phyloP scores from a whole-genome alignment of 495 filamentous ascomycete genomes.

The Ramalina intermedia region DNA sequence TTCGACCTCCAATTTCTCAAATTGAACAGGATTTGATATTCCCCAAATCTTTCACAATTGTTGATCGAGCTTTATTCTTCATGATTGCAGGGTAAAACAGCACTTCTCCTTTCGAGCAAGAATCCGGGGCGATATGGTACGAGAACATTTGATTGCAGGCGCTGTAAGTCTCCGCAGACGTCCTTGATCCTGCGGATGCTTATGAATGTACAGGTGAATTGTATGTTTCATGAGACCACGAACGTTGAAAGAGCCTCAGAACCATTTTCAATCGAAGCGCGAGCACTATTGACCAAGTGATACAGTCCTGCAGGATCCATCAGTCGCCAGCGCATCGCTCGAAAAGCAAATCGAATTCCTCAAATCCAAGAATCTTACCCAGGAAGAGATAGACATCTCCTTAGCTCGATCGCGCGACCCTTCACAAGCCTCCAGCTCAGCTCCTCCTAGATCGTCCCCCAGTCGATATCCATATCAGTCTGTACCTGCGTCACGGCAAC shows the following conservation, averaged over 20 bases:
- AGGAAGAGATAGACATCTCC: slow-evolving; percentile 81
- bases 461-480: slow-evolving; percentile 30
- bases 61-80: too few species aligned
- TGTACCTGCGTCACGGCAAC: slow-evolving; percentile 34
- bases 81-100: too few species aligned
- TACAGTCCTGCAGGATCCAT: slow-evolving; percentile 84
- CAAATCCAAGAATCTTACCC: slow-evolving; percentile 91
- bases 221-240: slow-evolving; percentile 16
- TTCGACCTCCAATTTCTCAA: background rate
- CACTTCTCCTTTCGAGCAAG: background rate
- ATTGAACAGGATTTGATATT: too few species aligned
- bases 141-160: slow-evolving; percentile 74
- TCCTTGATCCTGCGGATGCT: slow-evolving; percentile 12
- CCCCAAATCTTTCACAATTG: too few species aligned
- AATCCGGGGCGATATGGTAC: slow-evolving; percentile 41
- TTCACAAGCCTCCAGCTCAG: slow-evolving; percentile 26
- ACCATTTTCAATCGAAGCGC: background rate
- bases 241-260: background rate
- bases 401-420: slow-evolving; percentile 56
- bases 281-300: background rate
- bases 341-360: slow-evolving; percentile 89
- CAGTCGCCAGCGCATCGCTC: slow-evolving; percentile 73
- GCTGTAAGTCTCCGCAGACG: slow-evolving; percentile 40
- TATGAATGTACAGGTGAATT: slow-evolving; percentile 37
- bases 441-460: slow-evolving; percentile 19